A percentile compares a stretch with the other conserved stretches of the same genome.
phyloP scores from a whole-genome alignment of 2,329 filamentous ascomycete species.

The Fusarium tanahbumbuense region DNA sequence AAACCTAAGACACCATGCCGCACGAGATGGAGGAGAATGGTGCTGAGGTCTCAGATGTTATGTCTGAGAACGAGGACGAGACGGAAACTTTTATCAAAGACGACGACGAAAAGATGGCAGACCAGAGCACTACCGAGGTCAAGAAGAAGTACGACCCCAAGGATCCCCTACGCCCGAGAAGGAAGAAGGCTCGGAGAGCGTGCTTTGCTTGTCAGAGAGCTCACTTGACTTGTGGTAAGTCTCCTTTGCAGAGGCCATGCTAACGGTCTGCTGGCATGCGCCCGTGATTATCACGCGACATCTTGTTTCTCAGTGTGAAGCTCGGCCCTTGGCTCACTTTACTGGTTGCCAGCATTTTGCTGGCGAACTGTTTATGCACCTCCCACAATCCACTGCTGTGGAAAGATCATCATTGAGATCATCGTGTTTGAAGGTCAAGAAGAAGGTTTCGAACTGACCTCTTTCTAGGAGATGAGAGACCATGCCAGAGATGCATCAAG shows the following conservation, averaged over 20 bases:
- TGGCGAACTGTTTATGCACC: constrained; percentile 8
- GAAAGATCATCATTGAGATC: constrained; percentile 5
- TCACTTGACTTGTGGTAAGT: constrained; percentile 97
- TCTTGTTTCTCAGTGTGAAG: constrained; percentile 24
- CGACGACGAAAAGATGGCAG: constrained; percentile 66
- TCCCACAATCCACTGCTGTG: background rate
- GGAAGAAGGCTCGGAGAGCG: constrained; percentile 95
- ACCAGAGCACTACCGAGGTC: constrained; percentile 59
- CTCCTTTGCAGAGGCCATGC: constrained; percentile 24
- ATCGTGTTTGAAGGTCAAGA: constrained; percentile 6
- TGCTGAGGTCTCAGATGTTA: constrained; percentile 67
- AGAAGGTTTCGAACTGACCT: constrained; percentile 34
- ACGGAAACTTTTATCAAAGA: constrained; percentile 55
- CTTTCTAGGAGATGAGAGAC: constrained; percentile 85
- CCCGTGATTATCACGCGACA: constrained; percentile 4
- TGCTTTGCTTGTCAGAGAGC: constrained; percentile 98
- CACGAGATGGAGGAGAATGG: constrained; percentile 65
- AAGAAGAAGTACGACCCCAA: constrained; percentile 84
- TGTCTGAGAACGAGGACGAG: constrained; percentile 71
- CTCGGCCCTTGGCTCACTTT: constrained; percentile 13
- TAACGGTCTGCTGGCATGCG: constrained; percentile 9
- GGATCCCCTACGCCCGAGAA: constrained; percentile 86
- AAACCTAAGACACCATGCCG: constrained; percentile 66
- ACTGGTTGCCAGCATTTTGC: constrained; percentile 4
- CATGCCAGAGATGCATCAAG: constrained; percentile 94